Base-by-base conservation (phyloP, 2,329 filamentous ascomycete genomes). In the Microascus cirrosus region DNA sequence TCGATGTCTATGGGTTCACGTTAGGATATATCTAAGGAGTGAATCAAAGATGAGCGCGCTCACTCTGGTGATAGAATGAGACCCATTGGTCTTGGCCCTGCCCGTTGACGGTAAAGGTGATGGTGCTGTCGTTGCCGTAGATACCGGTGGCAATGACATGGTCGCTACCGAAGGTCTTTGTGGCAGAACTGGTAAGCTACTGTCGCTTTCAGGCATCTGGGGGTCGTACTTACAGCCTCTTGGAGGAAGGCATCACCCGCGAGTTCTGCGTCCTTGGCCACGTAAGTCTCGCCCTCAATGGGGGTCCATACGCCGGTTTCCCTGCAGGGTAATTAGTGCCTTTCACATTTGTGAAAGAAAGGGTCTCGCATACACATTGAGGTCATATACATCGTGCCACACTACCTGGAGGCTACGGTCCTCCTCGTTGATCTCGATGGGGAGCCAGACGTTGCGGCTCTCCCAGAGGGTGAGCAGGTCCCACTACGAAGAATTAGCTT, bases 361-460 rank as follows among this genome's bases (percentile, higher is more conserved):
- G 1, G 68, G 0, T 2, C 20, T 6, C 7, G 73, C 66, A 74
- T 70, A 72, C 59, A 80, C 73, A 57, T 81, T 66, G 0, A 82
- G 67, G 55, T 81, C 78, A 58, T 80, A 82, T 4, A 81, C 66
- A 42, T 82, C 78, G 58, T 81, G 70, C 79, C 79, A 81, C 1
- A 73, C 67, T 0, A 81, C 62, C 3, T 75, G 64, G 2, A 81
- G 68, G 0, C 71, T 73, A 48, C 77, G 76, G 56, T 77, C 73
- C 0, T 70, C 66, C 51, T 81, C 79, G 22, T 80, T 71, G n/a
- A 81, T 75, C 1, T 73, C 69, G 1, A 81, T 67, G 0, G 79
- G 79, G 0, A 81, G 71, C 79, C 79, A 82, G 54, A 81, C 79
- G 59, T 81, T 80, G 3, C 79, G 71, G 48, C 74, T 77, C 59